A percentile compares a stretch with the other conserved stretches of the same genome.
Conservation (phyloP, 2,329 filamentous ascomycete genomes). For the Bipolaris bicolor region DNA sequence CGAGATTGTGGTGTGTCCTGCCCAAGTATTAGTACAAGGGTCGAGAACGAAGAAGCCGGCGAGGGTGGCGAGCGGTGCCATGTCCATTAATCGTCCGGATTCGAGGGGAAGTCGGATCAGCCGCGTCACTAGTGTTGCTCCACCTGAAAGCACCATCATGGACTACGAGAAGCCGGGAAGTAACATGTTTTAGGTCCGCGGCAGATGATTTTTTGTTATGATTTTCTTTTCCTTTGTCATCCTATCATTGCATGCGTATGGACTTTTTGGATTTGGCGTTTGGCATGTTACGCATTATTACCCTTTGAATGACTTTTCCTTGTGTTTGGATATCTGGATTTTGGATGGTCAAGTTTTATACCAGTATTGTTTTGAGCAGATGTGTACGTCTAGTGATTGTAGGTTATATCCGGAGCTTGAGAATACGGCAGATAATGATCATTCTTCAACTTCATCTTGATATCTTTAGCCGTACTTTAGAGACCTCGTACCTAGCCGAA, state of each 20-base stretch:
- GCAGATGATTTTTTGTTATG: conserved; percentile 1
- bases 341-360: background rate
- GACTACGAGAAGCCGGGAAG: conserved; percentile 35
- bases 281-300: background rate
- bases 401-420: background rate
- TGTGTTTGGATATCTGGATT: conserved; percentile 6
- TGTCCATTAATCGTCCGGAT: conserved; percentile 52
- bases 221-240: conserved; percentile 1
- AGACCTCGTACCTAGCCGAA: too few relatives aligned
- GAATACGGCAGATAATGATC: background rate
- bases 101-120: conserved; percentile 34
- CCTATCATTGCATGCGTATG: conserved; percentile 7
- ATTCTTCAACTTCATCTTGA: background rate
- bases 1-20: conserved; percentile 93
- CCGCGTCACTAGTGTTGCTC: conserved; percentile 38
- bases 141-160: conserved; percentile 44
- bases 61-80: conserved; percentile 57
- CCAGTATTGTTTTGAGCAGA: background rate
- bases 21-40: conserved; percentile 82
- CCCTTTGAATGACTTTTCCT: conserved; percentile 1
- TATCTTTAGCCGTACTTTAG: background rate
- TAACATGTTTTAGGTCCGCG: conserved; percentile 36
- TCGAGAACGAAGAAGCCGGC: conserved; percentile 57
- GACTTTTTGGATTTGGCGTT: conserved; percentile 14
- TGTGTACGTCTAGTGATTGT: conserved; percentile 2